phyloP scores from a whole-genome alignment of 441 rosid genomes.

The Bruguiera hainesii region DNA sequence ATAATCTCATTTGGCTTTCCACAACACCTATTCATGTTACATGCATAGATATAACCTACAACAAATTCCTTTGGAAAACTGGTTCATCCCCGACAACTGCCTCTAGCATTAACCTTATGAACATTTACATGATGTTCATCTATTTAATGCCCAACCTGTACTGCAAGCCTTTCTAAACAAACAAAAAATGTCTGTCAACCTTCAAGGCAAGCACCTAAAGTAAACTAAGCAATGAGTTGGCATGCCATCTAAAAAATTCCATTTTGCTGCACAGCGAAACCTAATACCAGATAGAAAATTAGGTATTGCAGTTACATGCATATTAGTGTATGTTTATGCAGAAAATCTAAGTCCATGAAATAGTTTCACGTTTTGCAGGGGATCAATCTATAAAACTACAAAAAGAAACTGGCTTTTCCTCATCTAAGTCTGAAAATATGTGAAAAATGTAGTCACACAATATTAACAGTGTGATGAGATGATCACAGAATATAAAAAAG shows the following conservation, averaged over 20 bases:
- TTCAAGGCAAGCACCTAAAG: background rate
- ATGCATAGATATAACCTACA: background rate
- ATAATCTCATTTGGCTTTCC: background rate
- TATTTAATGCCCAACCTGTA: background rate
- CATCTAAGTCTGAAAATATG: too few relatives aligned
- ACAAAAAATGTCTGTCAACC: background rate
- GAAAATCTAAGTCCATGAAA: too few relatives aligned
- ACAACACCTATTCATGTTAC: background rate
- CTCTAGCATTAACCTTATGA: background rate
- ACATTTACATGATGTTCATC: too few relatives aligned
- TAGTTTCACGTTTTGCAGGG: too few relatives aligned
- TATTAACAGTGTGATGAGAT: background rate
- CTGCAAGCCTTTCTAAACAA: background rate
- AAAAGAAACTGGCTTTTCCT: too few relatives aligned
- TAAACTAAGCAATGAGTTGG: background rate
- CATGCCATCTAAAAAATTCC: background rate
- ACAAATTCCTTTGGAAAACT: background rate
- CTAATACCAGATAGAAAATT: too few relatives aligned
- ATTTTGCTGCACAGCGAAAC: too few relatives aligned
- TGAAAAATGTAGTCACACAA: background rate
- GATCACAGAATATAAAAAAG: constrained; percentile 2
- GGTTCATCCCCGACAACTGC: background rate
- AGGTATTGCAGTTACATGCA: too few relatives aligned
- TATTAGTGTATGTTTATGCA: too few relatives aligned
- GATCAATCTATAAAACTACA: too few relatives aligned